Evolutionary conservation across 495 filamentous ascomycete genomes (phyloP).

Genomic region (Stereocaulon alpinum): DNA sequence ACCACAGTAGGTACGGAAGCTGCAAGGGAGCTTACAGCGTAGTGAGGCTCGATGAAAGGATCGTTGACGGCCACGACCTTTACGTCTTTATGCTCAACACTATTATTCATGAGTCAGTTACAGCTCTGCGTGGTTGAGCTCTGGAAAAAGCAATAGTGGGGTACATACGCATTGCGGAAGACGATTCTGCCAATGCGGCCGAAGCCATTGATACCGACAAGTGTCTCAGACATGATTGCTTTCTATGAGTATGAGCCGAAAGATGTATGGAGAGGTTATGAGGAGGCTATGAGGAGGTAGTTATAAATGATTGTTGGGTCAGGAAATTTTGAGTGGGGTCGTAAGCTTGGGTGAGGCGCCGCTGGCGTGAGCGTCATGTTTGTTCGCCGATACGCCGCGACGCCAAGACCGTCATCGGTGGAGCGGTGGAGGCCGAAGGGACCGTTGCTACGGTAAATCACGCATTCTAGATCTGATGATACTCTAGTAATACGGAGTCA

Average conservation of each 20-base stretch:
- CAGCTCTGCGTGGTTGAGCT: constrained; percentile 14
- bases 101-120: constrained; percentile 35
- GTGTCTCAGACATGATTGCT: constrained; percentile 18
- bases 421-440: neutral
- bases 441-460: neutral
- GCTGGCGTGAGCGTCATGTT: constrained; percentile 4
- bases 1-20: neutral
- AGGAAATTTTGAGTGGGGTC: neutral
- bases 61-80: constrained; percentile 96
- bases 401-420: constrained; percentile 7
- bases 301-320: neutral
- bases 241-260: neutral
- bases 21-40: constrained; percentile 64
- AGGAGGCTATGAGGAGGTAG: neutral
- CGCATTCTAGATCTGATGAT: neutral
- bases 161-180: constrained; percentile 69
- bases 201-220: constrained; percentile 96
- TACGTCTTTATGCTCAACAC: constrained; percentile 73
- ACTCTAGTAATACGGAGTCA: neutral
- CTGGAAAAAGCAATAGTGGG: constrained; percentile 19
- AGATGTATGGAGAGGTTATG: neutral
- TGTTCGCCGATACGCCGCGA: neutral
- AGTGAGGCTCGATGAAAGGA: constrained; percentile 96
- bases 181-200: constrained; percentile 98
- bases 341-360: neutral